Evolutionary conservation across 2,329 filamentous ascomycete genomes (phyloP), one percentile per base, ranked within the genome.

Genomic region (Raffaelea albimanens): DNA sequence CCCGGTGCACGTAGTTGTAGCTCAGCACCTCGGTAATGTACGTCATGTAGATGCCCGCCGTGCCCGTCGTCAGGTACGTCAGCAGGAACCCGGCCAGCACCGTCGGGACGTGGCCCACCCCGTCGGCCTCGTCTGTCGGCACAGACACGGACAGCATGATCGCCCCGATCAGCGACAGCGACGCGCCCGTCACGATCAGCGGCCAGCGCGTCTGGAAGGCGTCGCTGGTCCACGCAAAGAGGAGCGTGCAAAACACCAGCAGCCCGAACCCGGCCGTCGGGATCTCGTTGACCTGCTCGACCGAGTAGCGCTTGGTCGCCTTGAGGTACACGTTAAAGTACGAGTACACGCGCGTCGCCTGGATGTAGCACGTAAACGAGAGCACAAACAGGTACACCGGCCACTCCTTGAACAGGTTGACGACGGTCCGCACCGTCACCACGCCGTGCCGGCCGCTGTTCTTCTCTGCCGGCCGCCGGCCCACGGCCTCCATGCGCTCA

Each of bases 161-260:
- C 38, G 41, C 19, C 41, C 51, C 51, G 25, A 50, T 40, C 10
- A 54, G 42, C 11, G 48, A 49, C 33, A 52, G 20, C 36, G 34
- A 33, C 16, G 48, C 48, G 14, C 38, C 48, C 22, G 38, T 31
- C 9, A 76, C 56, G 36, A 78, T 72, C 0, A 69, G 64, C 3
- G 71, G 73, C 72, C 71, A 76, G 16, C 73, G 63, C 3, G 59
- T 63, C 7, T 73, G 60, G 14, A 74, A 53, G 1, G 65, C 64
- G 55, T 77, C 74, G 8, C 70, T 75, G 14, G 65, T 65, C 73
- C 72, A 76, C 8, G 73, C 74, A 50, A 72, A 75, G 7, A 66
- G 55, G 2, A 78, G 59, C 0, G 73, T 75, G 3, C 66, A 66
- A 16, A 73, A 60, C 0, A 75, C 44, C 20, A 44, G 47, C 8